Conservation (phyloP, 192 early-diverging fungal genomes). For the Lobulomyces angularis region DNA sequence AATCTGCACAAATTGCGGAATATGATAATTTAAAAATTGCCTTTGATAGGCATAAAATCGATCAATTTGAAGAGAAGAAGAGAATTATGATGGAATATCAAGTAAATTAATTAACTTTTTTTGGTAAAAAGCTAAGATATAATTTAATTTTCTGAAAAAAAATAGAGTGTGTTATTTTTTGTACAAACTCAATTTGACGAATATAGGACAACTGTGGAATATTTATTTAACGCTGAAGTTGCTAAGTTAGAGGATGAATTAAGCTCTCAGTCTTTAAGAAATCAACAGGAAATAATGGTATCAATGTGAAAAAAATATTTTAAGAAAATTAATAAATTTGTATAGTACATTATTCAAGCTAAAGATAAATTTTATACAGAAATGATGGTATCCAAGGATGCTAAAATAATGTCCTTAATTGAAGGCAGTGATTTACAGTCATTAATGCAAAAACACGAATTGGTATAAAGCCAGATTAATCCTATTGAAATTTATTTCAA, state of each 20-base stretch:
- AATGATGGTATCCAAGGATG: constrained; percentile 56
- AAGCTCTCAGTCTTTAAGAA: constrained; percentile 30
- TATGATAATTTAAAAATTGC: constrained; percentile 28
- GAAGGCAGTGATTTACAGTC: constrained; percentile 46
- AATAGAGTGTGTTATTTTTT: constrained; percentile 28
- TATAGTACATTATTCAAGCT: constrained; percentile 42
- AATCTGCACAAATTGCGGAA: constrained; percentile 24
- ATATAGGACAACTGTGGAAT: constrained; percentile 39
- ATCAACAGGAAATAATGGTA: constrained; percentile 51
- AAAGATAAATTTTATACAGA: constrained; percentile 55
- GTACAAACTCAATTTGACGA: constrained; percentile 53
- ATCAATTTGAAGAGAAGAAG: constrained; percentile 44
- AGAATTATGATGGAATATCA: constrained; percentile 34
- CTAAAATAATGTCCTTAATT: constrained; percentile 52
- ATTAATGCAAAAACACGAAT: constrained; percentile 50
- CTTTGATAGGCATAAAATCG: constrained; percentile 31
- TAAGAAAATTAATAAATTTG: not conserved
- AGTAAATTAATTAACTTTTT: constrained; percentile 11
- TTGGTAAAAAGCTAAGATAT: not conserved
- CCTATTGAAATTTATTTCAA: constrained; percentile 3
- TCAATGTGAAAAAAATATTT: not conserved
- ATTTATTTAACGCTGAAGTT: constrained; percentile 40
- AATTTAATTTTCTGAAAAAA: not conserved
- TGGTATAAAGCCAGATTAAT: constrained; percentile 16
- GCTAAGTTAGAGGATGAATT: constrained; percentile 49